Evolutionary conservation across 2,329 filamentous ascomycete genomes (phyloP).

Genomic region (Pyrenochaeta sp.): DNA sequence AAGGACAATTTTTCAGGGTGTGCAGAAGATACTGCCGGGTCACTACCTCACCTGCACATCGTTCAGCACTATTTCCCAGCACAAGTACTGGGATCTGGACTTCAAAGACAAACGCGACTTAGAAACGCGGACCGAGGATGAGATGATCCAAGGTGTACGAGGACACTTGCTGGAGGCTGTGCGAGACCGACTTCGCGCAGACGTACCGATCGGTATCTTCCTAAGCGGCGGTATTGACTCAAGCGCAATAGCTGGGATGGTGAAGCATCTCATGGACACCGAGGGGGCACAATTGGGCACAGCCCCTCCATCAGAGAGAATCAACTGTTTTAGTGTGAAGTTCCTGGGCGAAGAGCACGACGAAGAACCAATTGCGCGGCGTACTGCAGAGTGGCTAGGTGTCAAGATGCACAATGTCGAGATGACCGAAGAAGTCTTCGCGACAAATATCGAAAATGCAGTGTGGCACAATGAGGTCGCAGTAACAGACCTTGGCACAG

Average conservation of each 20-base stretch:
- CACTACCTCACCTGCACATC: constrained; percentile 36
- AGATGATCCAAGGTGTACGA: constrained; percentile 61
- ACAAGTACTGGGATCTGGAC: constrained; percentile 62
- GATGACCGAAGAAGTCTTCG: constrained; percentile 54
- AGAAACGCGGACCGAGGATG: constrained; percentile 58
- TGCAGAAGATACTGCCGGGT: constrained; percentile 48
- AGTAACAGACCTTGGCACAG: constrained; percentile 61
- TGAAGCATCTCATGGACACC: constrained; percentile 55
- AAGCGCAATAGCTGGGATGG: constrained; percentile 65
- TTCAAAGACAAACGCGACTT: constrained; percentile 19
- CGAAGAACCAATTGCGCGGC: constrained; percentile 53
- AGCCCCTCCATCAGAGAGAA: constrained; percentile 38
- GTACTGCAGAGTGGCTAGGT: constrained; percentile 59
- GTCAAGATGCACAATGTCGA: constrained; percentile 54
- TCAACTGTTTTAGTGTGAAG: constrained; percentile 61
- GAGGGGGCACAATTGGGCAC: constrained; percentile 57
- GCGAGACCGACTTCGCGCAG: constrained; percentile 62
- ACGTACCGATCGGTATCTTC: constrained; percentile 67
- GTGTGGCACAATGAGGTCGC: constrained; percentile 57
- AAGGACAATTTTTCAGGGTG: constrained; percentile 61
- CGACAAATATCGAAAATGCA: constrained; percentile 54
- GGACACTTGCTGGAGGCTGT: constrained; percentile 61
- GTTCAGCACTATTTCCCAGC: constrained; percentile 50
- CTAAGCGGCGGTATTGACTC: constrained; percentile 67
- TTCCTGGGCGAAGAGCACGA: constrained; percentile 59